Conservation (phyloP, 2,329 filamentous ascomycete genomes). For the Penicillium hordei region DNA sequence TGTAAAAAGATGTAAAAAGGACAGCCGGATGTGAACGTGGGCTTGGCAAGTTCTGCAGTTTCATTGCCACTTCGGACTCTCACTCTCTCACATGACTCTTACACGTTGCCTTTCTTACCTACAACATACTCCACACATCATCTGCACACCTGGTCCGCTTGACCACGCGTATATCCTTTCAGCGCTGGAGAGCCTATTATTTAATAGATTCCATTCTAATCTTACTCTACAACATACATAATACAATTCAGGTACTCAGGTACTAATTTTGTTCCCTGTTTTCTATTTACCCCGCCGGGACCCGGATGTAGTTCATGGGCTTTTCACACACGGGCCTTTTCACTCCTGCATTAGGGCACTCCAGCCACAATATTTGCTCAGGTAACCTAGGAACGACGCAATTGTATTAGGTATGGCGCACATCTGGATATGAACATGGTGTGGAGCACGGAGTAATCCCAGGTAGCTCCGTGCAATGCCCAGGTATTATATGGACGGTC, state of each 20-base stretch:
- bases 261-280: neutral
- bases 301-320: neutral
- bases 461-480: neutral
- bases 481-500: neutral
- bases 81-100: neutral
- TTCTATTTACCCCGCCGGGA: neutral
- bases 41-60: neutral
- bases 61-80: neutral
- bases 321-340: neutral
- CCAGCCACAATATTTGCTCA: neutral
- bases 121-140: neutral
- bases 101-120: neutral
- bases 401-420: neutral
- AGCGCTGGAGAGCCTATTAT: neutral
- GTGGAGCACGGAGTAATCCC: neutral
- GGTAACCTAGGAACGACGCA: neutral
- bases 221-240: too few relatives aligned
- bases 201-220: too few relatives aligned
- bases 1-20: neutral
- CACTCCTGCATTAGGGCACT: constrained; percentile 2
- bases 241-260: neutral
- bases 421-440: neutral
- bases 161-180: neutral
- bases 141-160: neutral
- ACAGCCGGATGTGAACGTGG: neutral